These are phyloP conservation scores for Psilocybe subaeruginosa DNA, from an alignment of 768 basidiomycete genomes.

Conservation along the genomic window DNA sequence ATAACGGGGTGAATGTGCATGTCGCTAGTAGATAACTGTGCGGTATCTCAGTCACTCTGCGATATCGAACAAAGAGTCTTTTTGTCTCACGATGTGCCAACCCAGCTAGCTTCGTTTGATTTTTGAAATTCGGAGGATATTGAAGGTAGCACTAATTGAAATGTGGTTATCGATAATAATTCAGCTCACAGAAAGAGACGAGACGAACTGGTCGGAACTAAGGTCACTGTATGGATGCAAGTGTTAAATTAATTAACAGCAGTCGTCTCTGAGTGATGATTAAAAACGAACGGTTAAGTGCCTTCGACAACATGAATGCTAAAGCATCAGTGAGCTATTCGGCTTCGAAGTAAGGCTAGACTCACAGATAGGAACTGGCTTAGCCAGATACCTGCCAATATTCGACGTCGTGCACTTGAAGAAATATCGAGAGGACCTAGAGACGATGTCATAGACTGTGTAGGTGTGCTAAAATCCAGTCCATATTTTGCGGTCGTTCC, in stretches of 20 bases:
- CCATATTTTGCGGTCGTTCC: conserved; percentile 15
- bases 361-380: conserved; percentile 76
- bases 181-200: not conserved
- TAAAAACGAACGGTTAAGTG: conserved; percentile 33
- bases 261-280: not conserved
- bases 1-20: conserved; percentile 82
- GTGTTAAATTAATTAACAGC: not conserved
- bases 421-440: conserved; percentile 69
- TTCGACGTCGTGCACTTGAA: conserved; percentile 56
- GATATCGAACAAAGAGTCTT: not conserved
- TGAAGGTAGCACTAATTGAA: conserved; percentile 62
- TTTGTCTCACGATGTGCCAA: conserved; percentile 69
- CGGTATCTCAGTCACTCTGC: not conserved
- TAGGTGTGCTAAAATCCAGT: conserved; percentile 16
- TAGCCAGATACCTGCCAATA: conserved; percentile 74
- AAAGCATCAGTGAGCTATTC: not conserved
- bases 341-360: not conserved
- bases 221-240: conserved; percentile 47
- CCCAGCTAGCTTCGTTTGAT: conserved; percentile 81
- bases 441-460: conserved; percentile 16
- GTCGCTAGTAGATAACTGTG: conserved; percentile 74
- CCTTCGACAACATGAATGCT: conserved; percentile 21
- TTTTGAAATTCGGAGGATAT: conserved; percentile 79
- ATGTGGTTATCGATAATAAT: not conserved
- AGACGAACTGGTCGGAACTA: conserved; percentile 73